These are phyloP conservation scores for Fusarium dimerum DNA, from an alignment of 2,329 filamentous ascomycete species.

Conservation along the genomic window DNA sequence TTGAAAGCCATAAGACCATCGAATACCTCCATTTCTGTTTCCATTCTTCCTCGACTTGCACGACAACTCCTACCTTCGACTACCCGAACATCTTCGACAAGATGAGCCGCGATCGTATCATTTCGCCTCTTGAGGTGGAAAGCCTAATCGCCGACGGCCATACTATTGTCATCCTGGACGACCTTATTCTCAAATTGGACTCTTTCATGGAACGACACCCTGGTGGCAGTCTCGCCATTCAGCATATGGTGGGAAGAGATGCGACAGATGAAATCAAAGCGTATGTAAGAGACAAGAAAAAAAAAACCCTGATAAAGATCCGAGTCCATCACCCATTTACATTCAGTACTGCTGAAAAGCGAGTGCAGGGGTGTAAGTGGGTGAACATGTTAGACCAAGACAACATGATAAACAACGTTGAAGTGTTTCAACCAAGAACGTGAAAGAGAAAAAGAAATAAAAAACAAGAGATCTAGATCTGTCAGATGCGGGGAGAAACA, in stretches of 20 bases:
- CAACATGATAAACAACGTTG: not conserved
- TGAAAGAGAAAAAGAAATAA: not conserved
- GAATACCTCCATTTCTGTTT: too few species aligned
- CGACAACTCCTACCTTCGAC: not conserved
- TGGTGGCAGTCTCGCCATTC: slow-evolving; percentile 58
- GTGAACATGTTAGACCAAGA: not conserved
- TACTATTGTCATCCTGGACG: slow-evolving; percentile 58
- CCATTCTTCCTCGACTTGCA: not conserved
- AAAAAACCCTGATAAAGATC: not conserved
- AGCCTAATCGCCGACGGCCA: slow-evolving; percentile 55
- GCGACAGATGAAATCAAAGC: slow-evolving; percentile 38
- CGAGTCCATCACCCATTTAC: slow-evolving; percentile 6
- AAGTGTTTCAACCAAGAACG: too few species aligned
- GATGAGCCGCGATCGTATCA: slow-evolving; percentile 44
- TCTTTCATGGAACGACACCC: slow-evolving; percentile 61
- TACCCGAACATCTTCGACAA: not conserved
- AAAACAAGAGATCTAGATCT: not conserved
- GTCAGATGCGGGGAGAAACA: slow-evolving; percentile 6
- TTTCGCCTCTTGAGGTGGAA: slow-evolving; percentile 49
- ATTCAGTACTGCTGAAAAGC: not conserved
- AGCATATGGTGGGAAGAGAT: slow-evolving; percentile 51
- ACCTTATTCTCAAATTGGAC: slow-evolving; percentile 55
- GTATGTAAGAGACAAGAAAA: slow-evolving; percentile 26
- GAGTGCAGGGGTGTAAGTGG: not conserved
- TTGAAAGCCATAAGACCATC: too few species aligned